Base-by-base conservation (phyloP, 2,329 filamentous ascomycete species). In the Nannizzia gypsea region DNA sequence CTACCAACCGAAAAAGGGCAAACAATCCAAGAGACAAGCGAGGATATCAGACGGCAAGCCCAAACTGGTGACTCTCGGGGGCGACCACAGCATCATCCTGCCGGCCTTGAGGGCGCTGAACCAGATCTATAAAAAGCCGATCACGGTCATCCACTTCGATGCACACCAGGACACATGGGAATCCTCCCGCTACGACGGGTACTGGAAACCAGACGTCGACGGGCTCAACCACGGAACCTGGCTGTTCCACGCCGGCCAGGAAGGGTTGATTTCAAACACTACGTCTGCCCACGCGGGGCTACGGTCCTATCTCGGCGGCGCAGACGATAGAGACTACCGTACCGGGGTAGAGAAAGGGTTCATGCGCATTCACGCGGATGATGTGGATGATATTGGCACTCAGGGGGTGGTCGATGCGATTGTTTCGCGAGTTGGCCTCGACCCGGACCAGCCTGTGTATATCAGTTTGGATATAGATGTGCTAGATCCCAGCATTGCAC, bases 211-310 rank as follows among this genome's bases (percentile, higher is more conserved):
- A 2, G 80, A 83, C 62, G 87, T 89, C 71, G 81, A 83, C 1
- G 82, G 86, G 66, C 93, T 95, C 76, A 95, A 86, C 68, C 90
- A 96, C 72, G 90, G 91, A 3, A 89, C 83, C 65, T 93, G 95
- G 85, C 95, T 95, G 79, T 92, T 89, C 87, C 81, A 92, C 65
- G 90, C 90, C 4, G 85, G 85, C 56, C 84, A 85, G 31, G 90
- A 95, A 71, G 89, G 88, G 0, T 76, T 96, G 26, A 85, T 95
- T 61, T 79, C 82, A 62, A 91, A 92, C 71, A 76, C 78, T 13
- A 86, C 82, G 0, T 88, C 83, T 22, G 88, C 93, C 4, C 90
- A 96, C 71, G 90, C 89, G 0, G 90, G 90, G 1, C 77, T 95
- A 57, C 84, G 90, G 50, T 95, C 89, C 0, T 80, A 89, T 1